phyloP scores from a whole-genome alignment of 108 stramenopile genomes.

The Nitzschia palea region DNA sequence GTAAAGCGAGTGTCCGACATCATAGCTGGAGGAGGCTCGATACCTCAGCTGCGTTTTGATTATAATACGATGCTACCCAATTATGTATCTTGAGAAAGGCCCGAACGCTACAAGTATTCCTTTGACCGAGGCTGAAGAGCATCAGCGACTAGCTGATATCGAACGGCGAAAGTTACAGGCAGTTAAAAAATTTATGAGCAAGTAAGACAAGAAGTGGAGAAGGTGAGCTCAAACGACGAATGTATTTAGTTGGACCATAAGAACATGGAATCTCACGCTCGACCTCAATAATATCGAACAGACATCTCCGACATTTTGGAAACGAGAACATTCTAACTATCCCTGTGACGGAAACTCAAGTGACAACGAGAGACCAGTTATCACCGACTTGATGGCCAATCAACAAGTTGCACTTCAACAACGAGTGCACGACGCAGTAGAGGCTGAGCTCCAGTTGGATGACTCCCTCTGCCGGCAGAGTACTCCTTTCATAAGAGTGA shows the following conservation, averaged over 20 bases:
- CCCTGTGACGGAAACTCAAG: constrained; percentile 37
- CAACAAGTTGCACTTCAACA: constrained; percentile 46
- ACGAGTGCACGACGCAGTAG: constrained; percentile 51
- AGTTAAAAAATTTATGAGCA: constrained; percentile 57
- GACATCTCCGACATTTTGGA: constrained; percentile 66
- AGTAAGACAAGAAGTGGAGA: constrained; percentile 45
- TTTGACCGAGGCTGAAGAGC: constrained; percentile 68
- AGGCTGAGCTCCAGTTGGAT: constrained; percentile 55
- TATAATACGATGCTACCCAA: constrained; percentile 67
- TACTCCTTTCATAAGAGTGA: constrained; percentile 55
- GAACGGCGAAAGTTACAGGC: constrained; percentile 41
- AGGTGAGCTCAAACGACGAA: constrained; percentile 54
- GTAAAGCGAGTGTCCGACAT: constrained; percentile 61
- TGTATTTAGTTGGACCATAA: neutral
- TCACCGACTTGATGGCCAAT: constrained; percentile 65
- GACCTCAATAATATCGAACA: constrained; percentile 71
- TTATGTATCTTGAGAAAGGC: constrained; percentile 57
- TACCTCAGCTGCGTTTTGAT: constrained; percentile 66
- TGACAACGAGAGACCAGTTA: constrained; percentile 31
- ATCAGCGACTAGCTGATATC: constrained; percentile 37
- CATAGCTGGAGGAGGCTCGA: constrained; percentile 58
- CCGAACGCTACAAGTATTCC: neutral
- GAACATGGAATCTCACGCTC: neutral
- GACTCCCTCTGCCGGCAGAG: constrained; percentile 43
- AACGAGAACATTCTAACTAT: constrained; percentile 36